phyloP scores from a whole-genome alignment of 148 eudicot species.

The Diospyros lotus region DNA sequence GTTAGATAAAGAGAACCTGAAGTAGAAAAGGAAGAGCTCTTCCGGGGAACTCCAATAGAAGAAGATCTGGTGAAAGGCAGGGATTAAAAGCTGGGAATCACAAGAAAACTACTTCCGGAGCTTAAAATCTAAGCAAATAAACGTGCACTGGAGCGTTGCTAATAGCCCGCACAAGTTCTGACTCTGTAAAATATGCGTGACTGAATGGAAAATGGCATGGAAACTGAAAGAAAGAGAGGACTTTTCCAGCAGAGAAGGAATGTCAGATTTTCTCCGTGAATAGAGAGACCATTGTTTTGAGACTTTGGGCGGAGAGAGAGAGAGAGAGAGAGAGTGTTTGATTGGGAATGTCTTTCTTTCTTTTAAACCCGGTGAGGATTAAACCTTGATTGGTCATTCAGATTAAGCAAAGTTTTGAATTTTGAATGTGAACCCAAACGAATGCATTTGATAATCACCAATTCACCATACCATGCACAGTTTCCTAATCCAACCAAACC shows the following conservation, averaged over 20 bases:
- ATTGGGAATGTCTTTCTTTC: not conserved
- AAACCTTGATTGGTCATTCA: too few relatives aligned
- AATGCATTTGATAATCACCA: too few relatives aligned
- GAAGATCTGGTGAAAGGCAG: not conserved
- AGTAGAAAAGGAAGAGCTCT: not conserved
- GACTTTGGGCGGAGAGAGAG: not conserved
- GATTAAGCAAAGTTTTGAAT: too few relatives aligned
- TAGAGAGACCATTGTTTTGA: not conserved
- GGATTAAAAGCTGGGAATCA: not conserved
- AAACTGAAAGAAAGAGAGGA: not conserved
- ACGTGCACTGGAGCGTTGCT: not conserved
- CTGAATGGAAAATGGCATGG: not conserved
- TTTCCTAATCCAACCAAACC: too few relatives aligned
- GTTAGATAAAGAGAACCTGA: not conserved
- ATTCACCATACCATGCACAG: too few relatives aligned
- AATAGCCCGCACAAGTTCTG: not conserved
- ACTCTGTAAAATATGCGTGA: not conserved
- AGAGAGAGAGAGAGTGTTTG: not conserved
- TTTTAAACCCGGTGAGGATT: too few relatives aligned
- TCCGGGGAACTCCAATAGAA: not conserved
- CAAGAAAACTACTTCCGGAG: not conserved
- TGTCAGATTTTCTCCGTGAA: conserved; percentile 5
- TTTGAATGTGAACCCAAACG: too few relatives aligned
- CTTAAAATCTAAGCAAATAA: not conserved
- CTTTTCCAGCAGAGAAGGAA: not conserved